Percentiles rank a stretch among this genome's conserved stretches.
phyloP scores from a whole-genome alignment of 176 grass and related monocot genomes.

The Pontederia paniculata region DNA sequence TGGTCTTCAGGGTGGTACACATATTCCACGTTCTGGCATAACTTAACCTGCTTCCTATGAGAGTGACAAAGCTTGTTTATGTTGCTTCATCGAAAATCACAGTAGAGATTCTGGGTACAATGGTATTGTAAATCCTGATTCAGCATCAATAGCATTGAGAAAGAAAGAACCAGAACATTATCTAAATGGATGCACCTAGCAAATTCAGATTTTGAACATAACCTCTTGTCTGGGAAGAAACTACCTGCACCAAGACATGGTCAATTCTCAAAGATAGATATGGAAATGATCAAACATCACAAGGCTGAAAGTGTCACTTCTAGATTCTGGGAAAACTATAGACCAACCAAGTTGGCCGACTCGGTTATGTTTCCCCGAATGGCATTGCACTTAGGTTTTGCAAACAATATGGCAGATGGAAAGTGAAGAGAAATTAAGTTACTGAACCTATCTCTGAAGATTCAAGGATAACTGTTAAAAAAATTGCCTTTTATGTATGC shows the following conservation, averaged over 20 bases:
- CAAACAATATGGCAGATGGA: too few species aligned
- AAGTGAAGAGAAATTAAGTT: too few species aligned
- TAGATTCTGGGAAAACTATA: background rate
- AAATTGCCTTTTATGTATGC: too few species aligned
- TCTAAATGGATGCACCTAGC: conserved; percentile 63
- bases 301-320: background rate
- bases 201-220: conserved; percentile 59
- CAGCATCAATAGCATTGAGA: conserved; percentile 33
- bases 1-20: conserved; percentile 17
- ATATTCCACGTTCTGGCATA: conserved; percentile 18
- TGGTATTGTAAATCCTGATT: conserved; percentile 27
- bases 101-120: conserved; percentile 10
- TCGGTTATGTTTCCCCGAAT: background rate
- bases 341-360: too few species aligned
- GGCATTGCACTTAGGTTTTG: too few species aligned
- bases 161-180: conserved; percentile 54
- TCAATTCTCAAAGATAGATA: conserved; percentile 21
- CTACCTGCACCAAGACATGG: conserved; percentile 27
- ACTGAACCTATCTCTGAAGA: too few species aligned
- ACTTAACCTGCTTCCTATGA: conserved; percentile 9
- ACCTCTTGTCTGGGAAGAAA: conserved; percentile 18
- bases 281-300: background rate
- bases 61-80: background rate
- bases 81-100: conserved; percentile 16
- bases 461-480: too few species aligned